Evolutionary conservation across 2,329 filamentous ascomycete genomes (phyloP), one percentile per base, ranked within the genome.

Genomic region (Colletotrichum paranaense): DNA sequence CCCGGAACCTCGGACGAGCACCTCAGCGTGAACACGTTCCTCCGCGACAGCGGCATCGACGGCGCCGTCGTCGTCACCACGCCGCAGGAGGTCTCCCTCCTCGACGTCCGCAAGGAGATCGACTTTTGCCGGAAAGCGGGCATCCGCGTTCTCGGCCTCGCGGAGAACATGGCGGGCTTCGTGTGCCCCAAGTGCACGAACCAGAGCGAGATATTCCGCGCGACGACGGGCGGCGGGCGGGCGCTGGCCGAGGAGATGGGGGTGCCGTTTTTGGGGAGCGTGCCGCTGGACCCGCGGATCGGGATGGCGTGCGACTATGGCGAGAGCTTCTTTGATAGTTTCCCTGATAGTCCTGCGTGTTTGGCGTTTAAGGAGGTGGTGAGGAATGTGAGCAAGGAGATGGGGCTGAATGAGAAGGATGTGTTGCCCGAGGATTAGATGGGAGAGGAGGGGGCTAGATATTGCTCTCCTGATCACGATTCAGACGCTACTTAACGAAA

Each of bases 131-230:
- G 92, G 72, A 99, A 99, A 84, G 97, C 97, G 0, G 95, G 94
- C 4, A 98, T 99, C 77, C 89, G 88, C 60, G 91, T 99, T 7
- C 83, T 99, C 4, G 97, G 97, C 0, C 87, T 99, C 53, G 97
- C 98, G 19, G 97, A 99, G 86, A 99, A 99, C 80, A 99, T 99
- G 97, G 94, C 92, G 72, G 95, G 95, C 4, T 99, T 98, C 78
- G 95, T 99, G 66, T 99, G 97, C 80, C 95, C 95, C 11, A 96
- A 94, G 69, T 99, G 97, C 83, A 94, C 91, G 67, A 92, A 95
- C 76, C 87, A 91, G 81, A 92, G 89, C 78, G 91, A 97, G 81
- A 98, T 99, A 62, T 99, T 99, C 86, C 89, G 91, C 77, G 92
- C 97, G 12, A 97, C 94, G 11, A 99, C 97, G 0, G 97, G 97